Percentiles rank a stretch among this genome's conserved stretches.
These are phyloP conservation scores for Aureobasidium lini DNA, from an alignment of 2,329 filamentous ascomycete genomes.

Conservation along the genomic window DNA sequence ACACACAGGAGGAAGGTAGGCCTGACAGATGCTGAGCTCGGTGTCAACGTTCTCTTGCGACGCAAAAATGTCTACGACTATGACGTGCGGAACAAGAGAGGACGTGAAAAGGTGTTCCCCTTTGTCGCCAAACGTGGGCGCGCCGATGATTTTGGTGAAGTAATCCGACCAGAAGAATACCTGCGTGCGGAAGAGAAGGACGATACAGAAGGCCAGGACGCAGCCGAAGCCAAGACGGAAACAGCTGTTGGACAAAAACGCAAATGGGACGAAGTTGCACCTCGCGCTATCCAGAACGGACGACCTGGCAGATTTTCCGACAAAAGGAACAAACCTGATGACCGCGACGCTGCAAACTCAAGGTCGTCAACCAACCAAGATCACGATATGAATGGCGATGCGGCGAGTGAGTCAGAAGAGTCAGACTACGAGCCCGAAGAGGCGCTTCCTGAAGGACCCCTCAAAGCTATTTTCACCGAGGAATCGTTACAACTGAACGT, in stretches of 20 bases:
- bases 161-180: conserved; percentile 91
- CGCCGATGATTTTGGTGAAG: conserved; percentile 85
- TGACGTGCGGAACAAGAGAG: conserved; percentile 83
- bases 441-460: conserved; percentile 54
- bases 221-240: conserved; percentile 43
- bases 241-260: conserved; percentile 74
- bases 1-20: conserved; percentile 83
- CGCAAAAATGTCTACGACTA: conserved; percentile 90
- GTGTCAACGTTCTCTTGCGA: conserved; percentile 82
- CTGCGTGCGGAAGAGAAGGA: conserved; percentile 87
- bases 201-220: conserved; percentile 59
- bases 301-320: conserved; percentile 23
- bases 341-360: conserved; percentile 23
- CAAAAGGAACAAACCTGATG: conserved; percentile 32
- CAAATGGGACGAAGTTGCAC: conserved; percentile 73
- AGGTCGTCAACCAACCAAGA: conserved; percentile 15
- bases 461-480: conserved; percentile 61
- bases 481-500: conserved; percentile 62
- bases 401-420: conserved; percentile 41
- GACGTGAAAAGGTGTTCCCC: conserved; percentile 86
- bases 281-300: conserved; percentile 17
- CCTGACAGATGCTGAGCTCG: conserved; percentile 80
- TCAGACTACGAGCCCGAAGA: conserved; percentile 46
- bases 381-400: conserved; percentile 20
- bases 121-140: conserved; percentile 72